Evolutionary conservation across 352 stramenopile species (phyloP).

Genomic region (Phytophthora multivora): DNA sequence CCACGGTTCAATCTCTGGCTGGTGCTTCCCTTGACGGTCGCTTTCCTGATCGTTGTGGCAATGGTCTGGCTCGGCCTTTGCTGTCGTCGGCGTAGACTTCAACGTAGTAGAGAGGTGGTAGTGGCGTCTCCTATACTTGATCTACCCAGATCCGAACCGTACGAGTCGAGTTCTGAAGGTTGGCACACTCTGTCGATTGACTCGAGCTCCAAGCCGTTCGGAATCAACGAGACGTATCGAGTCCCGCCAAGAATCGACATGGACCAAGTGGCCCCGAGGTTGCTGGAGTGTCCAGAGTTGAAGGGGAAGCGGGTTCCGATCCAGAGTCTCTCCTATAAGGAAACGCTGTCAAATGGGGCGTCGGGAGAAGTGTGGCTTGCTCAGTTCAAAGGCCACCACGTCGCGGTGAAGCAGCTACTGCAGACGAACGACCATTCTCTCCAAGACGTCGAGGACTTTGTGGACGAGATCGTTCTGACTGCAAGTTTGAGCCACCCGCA

Average conservation of each 20-base stretch:
- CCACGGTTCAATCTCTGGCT: conserved; percentile 7
- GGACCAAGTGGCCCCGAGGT: neutral
- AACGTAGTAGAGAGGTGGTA: neutral
- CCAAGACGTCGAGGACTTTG: conserved; percentile 30
- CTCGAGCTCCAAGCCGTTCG: conserved; percentile 1
- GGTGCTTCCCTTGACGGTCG: conserved; percentile 8
- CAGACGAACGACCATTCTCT: conserved; percentile 23
- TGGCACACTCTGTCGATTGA: conserved; percentile 12
- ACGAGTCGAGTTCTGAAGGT: conserved; percentile 1
- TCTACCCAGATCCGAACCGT: neutral
- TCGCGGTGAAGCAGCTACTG: conserved; percentile 49
- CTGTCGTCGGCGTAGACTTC: conserved; percentile 9
- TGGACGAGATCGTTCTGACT: conserved; percentile 41
- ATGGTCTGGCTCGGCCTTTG: conserved; percentile 16
- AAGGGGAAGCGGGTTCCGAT: conserved; percentile 22
- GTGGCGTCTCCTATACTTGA: conserved; percentile 7
- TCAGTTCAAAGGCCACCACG: conserved; percentile 21
- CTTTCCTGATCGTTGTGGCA: neutral
- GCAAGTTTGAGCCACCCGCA: conserved; percentile 30
- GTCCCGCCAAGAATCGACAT: conserved; percentile 2
- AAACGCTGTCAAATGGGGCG: conserved; percentile 30
- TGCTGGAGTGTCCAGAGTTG: conserved; percentile 4
- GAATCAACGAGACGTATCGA: conserved; percentile 3
- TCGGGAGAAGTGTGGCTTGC: conserved; percentile 45
- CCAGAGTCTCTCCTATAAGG: conserved; percentile 20